Evolutionary conservation across 306 rosid genomes (phyloP), one percentile per base, ranked within the genome.

Genomic region (Datisca glomerata): DNA sequence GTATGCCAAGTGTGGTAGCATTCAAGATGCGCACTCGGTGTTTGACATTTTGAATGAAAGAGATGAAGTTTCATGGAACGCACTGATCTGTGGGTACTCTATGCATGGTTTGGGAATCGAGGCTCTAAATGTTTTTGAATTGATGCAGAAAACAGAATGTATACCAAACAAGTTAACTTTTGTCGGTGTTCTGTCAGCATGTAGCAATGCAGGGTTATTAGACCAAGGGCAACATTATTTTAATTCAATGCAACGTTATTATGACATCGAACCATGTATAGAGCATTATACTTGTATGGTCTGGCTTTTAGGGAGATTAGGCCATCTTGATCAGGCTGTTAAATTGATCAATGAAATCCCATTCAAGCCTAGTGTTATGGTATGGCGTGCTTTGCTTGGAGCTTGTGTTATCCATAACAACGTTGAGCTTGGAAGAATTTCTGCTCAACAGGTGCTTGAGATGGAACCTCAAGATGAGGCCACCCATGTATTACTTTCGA

Each of bases 261-360:
- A 57, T 40, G 18, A 42, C 24, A 64, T 86, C 17, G 75, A 78
- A 43, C 91, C 86, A 1, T 81, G 86, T 39, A 56, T 78, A 51
- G 94, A 78, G 73, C 93, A 86, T 65, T 78, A 75, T 65, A 81
- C 94, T 17, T 78, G 96, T 45, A 62, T 75, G 69, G 70, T 81
- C 14, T 59, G 68, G 21, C 86, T 78, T 56, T 47, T 72, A 14
- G 68, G 94, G 68, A 63, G 73, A 58, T 67, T 60, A 18, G 86
- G 96, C 44, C 60, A 64, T 55, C 80, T 86, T 41, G 65, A 59
- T 32, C 67, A 78, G 49, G 85, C 96, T 27, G 52, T 59, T 53
- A 75, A 70, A 53, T 62, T 78, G 76, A 78, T 86, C 60, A 56
- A 63, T 62, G 70, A 70, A 51, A 75, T 82, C 12, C 80, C 70